Percentiles rank a stretch among this genome's conserved stretches.
phyloP scores from a whole-genome alignment of 2,329 filamentous ascomycete genomes.

The Zopfia rhizophila region DNA sequence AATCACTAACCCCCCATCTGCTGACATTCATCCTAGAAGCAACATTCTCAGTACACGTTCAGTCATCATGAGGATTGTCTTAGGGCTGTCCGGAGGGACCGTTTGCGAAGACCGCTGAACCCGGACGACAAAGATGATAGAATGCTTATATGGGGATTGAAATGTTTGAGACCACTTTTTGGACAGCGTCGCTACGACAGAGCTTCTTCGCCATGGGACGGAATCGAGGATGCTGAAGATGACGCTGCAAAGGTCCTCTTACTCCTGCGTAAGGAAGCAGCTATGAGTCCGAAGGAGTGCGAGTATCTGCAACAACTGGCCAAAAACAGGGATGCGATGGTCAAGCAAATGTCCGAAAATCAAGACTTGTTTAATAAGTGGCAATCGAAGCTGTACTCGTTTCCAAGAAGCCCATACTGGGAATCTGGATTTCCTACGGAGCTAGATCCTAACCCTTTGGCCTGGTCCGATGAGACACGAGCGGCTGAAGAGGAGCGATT shows the following conservation, averaged over 20 bases:
- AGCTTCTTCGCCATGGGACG: slow-evolving; percentile 7
- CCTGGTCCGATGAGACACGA: slow-evolving; percentile 35
- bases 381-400: slow-evolving; percentile 27
- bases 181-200: slow-evolving; percentile 22
- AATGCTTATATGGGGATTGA: slow-evolving; percentile 35
- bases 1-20: not conserved
- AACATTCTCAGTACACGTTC: slow-evolving; percentile 29
- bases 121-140: slow-evolving; percentile 20
- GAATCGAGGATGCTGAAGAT: slow-evolving; percentile 29
- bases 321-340: slow-evolving; percentile 31
- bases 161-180: slow-evolving; percentile 33
- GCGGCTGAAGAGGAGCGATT: slow-evolving; percentile 27
- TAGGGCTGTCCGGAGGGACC: slow-evolving; percentile 36
- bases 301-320: slow-evolving; percentile 29
- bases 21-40: slow-evolving; percentile 26
- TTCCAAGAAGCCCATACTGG: too few relatives aligned
- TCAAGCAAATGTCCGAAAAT: slow-evolving; percentile 17
- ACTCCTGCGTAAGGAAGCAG: slow-evolving; percentile 37
- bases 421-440: not conserved
- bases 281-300: slow-evolving; percentile 25
- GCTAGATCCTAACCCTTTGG: slow-evolving; percentile 30
- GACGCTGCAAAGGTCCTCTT: slow-evolving; percentile 29
- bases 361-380: slow-evolving; percentile 22
- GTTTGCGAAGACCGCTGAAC: slow-evolving; percentile 29
- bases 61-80: slow-evolving; percentile 40